phyloP scores from a whole-genome alignment of 768 basidiomycete genomes.

The Auriscalpium microsporum region DNA sequence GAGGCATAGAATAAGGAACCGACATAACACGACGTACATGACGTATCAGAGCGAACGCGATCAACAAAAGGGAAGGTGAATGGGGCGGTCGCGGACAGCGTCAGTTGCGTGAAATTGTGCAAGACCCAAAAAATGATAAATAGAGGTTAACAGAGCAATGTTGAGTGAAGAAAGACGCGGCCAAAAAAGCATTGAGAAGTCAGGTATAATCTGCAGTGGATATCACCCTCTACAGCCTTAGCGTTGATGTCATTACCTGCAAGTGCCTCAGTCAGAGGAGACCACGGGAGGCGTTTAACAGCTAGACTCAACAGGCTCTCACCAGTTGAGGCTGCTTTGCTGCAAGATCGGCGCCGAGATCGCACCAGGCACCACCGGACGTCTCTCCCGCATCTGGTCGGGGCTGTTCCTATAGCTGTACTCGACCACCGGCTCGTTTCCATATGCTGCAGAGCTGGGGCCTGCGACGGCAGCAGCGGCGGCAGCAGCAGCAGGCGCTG shows the following conservation, averaged over 20 bases:
- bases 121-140: background rate
- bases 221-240: background rate
- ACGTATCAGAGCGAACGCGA: background rate
- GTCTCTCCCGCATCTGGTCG: conserved; percentile 46
- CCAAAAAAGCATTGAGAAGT: background rate
- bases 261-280: background rate
- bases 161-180: background rate
- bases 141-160: background rate
- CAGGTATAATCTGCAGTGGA: background rate
- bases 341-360: conserved; percentile 75
- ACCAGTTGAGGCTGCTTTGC: conserved; percentile 87
- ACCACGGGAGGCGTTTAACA: background rate
- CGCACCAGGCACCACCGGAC: conserved; percentile 46
- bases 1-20: background rate
- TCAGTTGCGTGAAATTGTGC: background rate
- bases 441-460: conserved; percentile 28
- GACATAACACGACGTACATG: background rate
- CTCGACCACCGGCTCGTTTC: conserved; percentile 21
- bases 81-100: background rate
- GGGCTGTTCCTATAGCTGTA: conserved; percentile 25
- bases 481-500: background rate
- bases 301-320: conserved; percentile 14
- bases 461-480: conserved; percentile 25
- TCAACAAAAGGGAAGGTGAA: background rate
- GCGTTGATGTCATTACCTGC: background rate